Base-by-base conservation (phyloP, 2,329 filamentous ascomycete genomes). In the Calonectria fujianensis region DNA sequence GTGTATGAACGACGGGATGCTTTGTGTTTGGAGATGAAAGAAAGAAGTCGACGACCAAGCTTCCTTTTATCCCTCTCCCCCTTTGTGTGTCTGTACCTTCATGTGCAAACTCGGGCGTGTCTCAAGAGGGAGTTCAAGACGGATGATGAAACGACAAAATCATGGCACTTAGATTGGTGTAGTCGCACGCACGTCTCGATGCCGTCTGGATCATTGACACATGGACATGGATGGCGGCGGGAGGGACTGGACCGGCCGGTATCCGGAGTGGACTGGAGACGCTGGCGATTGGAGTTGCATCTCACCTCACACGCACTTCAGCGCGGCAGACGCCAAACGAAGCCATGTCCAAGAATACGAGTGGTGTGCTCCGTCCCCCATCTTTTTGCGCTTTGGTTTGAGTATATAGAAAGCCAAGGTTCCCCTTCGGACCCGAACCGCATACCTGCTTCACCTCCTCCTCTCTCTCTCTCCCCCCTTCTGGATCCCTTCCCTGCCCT, bases 181-280 rank as follows among this genome's bases (percentile, higher is more conserved):
- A 74, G 74, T 79, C 76, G 76, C 74, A 75, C 76, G 57, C 75
- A 76, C 70, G 73, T 73, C 73, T 77, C 67, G 76, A 80, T 78
- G 74, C 77, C 80, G 78, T 74, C 75, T 78, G 69, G 69, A 72
- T 77, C 78, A 78, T 71, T 71, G 75, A 77, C 76, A 68, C 63
- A 77, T 63, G 68, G 69, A 73, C 75, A 57, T 63, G 69, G 78
- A 78, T 79, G 76, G 61, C 18, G 61, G 68, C 45, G 72, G 67
- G 59, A 48, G 57, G 67, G 72, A 67, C 63, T 74, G 67, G 72
- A 68, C 51, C 35, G 64, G 45, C 64, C 67, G 54, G 48, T 39
- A 52, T 50, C 35, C 35, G 57, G 57, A 63, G 35, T 37, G 57
- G 51, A 24, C 63, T 69, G 70, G 54, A 65, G 72, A 39, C 52